Evolutionary conservation across 2,329 filamentous ascomycete species (phyloP).

Genomic region (Samsoniella hepiali): DNA sequence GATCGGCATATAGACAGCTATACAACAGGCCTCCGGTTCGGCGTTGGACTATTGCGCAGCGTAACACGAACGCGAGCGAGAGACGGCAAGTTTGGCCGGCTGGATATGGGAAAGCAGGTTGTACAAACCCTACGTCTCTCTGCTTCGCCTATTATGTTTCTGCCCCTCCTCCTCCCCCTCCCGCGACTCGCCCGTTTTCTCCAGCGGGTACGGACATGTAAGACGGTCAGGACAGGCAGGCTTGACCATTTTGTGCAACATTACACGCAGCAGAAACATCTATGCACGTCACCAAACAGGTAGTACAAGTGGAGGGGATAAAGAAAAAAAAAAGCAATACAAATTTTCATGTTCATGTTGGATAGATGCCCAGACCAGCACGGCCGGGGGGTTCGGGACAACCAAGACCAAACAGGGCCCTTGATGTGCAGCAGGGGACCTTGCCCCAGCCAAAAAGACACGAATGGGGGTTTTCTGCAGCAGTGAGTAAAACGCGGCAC

Average conservation of each 20-base stretch:
- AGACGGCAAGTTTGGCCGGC: too few relatives aligned
- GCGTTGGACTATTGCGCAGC: neutral
- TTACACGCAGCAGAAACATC: neutral
- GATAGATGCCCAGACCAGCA: neutral
- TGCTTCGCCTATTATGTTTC: neutral
- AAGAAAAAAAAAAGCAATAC: neutral
- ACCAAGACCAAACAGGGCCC: neutral
- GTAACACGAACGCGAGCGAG: neutral
- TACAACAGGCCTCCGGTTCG: neutral
- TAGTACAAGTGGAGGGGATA: neutral
- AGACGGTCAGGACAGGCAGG: neutral
- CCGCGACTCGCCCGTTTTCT: neutral
- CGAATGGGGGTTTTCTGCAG: neutral
- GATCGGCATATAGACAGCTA: neutral
- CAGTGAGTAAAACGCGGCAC: neutral
- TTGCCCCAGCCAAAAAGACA: neutral
- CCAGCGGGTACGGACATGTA: neutral
- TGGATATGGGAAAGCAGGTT: too few relatives aligned
- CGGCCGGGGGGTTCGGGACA: neutral
- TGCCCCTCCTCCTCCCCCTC: neutral
- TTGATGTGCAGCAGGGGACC: neutral
- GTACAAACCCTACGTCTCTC: neutral
- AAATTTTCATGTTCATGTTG: neutral
- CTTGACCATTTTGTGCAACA: neutral
- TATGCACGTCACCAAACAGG: slow-evolving; percentile 1